A percentile compares a stretch with the other conserved stretches of the same genome.
Conservation (phyloP, 257 asterid species). For the Lycium ferocissimum region DNA sequence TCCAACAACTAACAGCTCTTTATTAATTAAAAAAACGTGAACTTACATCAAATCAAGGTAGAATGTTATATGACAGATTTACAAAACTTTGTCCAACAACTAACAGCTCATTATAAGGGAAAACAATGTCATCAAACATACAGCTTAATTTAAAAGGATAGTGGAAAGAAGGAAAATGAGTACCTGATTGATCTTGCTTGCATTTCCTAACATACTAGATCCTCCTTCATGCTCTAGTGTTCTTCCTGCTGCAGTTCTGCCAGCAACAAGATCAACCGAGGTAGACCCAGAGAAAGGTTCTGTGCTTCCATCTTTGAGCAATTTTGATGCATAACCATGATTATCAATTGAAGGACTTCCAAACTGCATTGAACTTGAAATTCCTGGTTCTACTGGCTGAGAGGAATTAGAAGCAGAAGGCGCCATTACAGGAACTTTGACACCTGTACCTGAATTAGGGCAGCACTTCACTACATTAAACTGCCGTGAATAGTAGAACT, state of each 20-base stretch:
- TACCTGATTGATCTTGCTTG: conserved; percentile 60
- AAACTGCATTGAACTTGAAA: conserved; percentile 66
- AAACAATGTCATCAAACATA: not conserved
- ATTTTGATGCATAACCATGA: conserved; percentile 69
- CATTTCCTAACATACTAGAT: conserved; percentile 50
- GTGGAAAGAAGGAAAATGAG: conserved; percentile 23
- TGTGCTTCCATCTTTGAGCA: conserved; percentile 64
- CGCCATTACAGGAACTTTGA: conserved; percentile 63
- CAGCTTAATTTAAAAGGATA: not conserved
- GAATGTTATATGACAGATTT: not conserved
- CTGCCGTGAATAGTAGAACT: not conserved
- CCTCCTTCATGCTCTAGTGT: conserved; percentile 65
- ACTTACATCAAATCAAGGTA: conserved; percentile 1
- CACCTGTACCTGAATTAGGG: conserved; percentile 58
- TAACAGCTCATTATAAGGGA: not conserved
- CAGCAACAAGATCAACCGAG: conserved; percentile 60
- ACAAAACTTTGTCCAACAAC: conserved; percentile 7
- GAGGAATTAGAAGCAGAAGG: conserved; percentile 64
- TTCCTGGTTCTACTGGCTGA: conserved; percentile 61
- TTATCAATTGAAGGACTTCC: conserved; percentile 71
- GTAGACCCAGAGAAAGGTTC: conserved; percentile 59
- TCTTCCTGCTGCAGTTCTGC: conserved; percentile 62
- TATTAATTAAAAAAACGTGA: not conserved
- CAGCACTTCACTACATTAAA: conserved; percentile 7
- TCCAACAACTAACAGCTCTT: conserved; percentile 14